Evolutionary conservation across 2,329 filamentous ascomycete species (phyloP), one percentile per base, ranked within the genome.

Genomic region (Cladosporium cucumerinum): DNA sequence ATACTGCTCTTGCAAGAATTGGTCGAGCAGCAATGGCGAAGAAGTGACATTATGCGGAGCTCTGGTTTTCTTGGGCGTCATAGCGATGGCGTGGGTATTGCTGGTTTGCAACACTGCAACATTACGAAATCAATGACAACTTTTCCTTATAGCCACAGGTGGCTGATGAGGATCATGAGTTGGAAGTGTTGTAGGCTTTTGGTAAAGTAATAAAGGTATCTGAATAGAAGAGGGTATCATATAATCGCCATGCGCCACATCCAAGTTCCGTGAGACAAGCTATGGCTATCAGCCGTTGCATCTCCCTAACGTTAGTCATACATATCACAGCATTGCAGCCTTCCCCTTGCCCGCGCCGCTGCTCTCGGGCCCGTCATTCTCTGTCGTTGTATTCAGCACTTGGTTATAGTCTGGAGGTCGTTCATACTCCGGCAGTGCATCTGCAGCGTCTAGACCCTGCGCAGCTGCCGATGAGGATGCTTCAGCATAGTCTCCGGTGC

Each of bases 1-100:
- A 72, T 67, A 64, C 3, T 6, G 66, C 69, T 16, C 46, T 70
- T 54, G 63, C 65, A 49, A 25, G 57, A 28, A 46, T 58, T 28
- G 70, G 69, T 6, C 58, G 65, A 58, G 59, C 46, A 28, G 64
- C 63, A n/a, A 49, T 69, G 54, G 26, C 26, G 18, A 18, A 11
- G 25, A 61, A 25, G 21, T 57, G 12, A 39, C 26, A 21, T 5
- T 3, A 11, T 11, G 39, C 1, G 10, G n/a, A 21, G 39, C 23
- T 12, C 10, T 21, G 7, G 10, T 21, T 12, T 46, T 23, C n/a
- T 46, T 46, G 8, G 39, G 8, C 39, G 8, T 46, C 7, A 12
- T 21, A 46, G 39, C 39, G 39, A 46, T 11, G n/a, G 39, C n/a
- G 12, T 21, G 39, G n/a, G 7, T 21, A 46, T 18, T 3, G 39